These are phyloP conservation scores for Infundibulicybe gibba DNA, from an alignment of 768 basidiomycete genomes.

Conservation along the genomic window DNA sequence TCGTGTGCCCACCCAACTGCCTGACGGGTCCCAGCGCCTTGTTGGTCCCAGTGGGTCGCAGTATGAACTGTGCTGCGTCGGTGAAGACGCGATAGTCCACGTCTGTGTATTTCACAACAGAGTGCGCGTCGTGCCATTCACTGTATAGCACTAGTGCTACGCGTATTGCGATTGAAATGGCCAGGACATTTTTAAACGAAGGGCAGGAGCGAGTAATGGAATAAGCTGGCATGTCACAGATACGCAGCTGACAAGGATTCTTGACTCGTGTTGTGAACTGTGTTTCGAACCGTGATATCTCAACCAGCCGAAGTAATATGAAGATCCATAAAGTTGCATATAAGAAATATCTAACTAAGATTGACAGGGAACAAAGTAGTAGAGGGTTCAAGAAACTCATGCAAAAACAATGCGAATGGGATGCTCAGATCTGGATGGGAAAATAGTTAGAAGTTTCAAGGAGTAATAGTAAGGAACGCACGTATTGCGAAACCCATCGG, in stretches of 20 bases:
- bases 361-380: conserved; percentile 2
- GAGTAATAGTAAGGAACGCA: conserved; percentile 33
- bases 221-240: conserved; percentile 5
- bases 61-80: conserved; percentile 78
- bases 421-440: conserved; percentile 31
- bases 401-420: background rate
- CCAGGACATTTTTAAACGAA: conserved; percentile 51
- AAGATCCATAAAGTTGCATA: too few species aligned
- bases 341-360: too few species aligned
- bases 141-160: conserved; percentile 77
- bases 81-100: conserved; percentile 95
- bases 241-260: too few species aligned
- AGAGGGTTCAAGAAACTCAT: conserved; percentile 2
- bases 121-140: conserved; percentile 84
- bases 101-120: conserved; percentile 94
- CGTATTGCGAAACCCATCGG: conserved; percentile 98
- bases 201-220: conserved; percentile 18
- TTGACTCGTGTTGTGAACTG: too few species aligned
- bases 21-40: conserved; percentile 60
- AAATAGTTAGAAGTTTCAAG: background rate
- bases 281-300: too few species aligned
- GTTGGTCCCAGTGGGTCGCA: conserved; percentile 43
- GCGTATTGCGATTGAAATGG: conserved; percentile 55
- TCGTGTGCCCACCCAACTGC: conserved; percentile 21
- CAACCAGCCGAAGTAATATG: too few species aligned